A percentile compares a stretch with the other conserved stretches of the same genome.
Evolutionary conservation across 2,329 filamentous ascomycete species (phyloP).

Genomic region (Clathrospora elynae): DNA sequence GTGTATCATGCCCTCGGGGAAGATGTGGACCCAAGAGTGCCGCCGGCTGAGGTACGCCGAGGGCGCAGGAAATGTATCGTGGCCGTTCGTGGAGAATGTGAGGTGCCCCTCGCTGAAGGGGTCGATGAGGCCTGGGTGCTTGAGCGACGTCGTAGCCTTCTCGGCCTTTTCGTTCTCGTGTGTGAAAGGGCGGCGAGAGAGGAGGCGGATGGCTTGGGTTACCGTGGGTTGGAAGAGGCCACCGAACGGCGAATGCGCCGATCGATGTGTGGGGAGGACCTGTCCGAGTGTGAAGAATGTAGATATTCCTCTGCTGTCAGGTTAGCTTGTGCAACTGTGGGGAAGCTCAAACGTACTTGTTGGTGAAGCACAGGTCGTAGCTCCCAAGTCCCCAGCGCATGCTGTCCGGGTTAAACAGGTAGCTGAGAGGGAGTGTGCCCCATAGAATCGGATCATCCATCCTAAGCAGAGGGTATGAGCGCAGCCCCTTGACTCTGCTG

Average conservation of each 20-base stretch:
- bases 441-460: conserved; percentile 94
- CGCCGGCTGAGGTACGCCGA: conserved; percentile 71
- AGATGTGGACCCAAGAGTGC: conserved; percentile 89
- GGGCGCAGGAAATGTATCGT: conserved; percentile 71
- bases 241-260: conserved; percentile 75
- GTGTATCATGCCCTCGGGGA: conserved; percentile 93
- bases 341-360: conserved; percentile 62
- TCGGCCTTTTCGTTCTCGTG: conserved; percentile 31
- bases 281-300: conserved; percentile 89
- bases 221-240: conserved; percentile 91
- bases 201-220: conserved; percentile 79
- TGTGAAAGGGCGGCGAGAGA: conserved; percentile 65
- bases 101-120: conserved; percentile 60
- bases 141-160: conserved; percentile 30
- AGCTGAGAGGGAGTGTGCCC: conserved; percentile 80
- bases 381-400: conserved; percentile 88
- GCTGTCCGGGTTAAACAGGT: conserved; percentile 73
- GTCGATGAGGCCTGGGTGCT: conserved; percentile 52
- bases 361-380: conserved; percentile 93
- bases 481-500: conserved; percentile 12
- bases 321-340: conserved; percentile 19
- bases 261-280: conserved; percentile 85
- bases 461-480: conserved; percentile 55
- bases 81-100: conserved; percentile 69
- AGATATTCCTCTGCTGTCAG: conserved; percentile 62